Evolutionary conservation across 2,329 filamentous ascomycete species (phyloP), one percentile per base, ranked within the genome.

Genomic region (Penicillium fuscoglaucum): DNA sequence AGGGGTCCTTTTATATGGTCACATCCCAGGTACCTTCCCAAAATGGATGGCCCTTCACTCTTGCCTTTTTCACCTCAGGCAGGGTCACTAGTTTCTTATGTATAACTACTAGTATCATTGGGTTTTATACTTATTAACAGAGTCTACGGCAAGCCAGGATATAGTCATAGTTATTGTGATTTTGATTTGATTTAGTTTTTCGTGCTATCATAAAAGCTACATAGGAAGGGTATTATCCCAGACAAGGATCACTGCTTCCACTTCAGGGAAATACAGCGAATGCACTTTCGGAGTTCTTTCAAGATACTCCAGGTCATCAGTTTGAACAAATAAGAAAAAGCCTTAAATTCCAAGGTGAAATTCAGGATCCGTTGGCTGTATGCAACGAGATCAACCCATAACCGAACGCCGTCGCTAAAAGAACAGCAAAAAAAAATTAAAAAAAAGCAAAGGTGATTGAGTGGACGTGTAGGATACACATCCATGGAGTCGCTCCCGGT

Each of bases 381-480:
- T 26, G 43, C 33, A 41, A 53, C 39, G 44, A 47, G 52, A 46
- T 48, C 29, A 52, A 60, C 41, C 49, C 39, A 57, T 41, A 60
- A 58, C 66, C 58, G 46, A 64, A 70, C 65, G 61, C 66, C 66
- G 17, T 64, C 66, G 66, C 66, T 68, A 54, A 60, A 63, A 60
- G 47, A 47, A 40, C 56, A 48, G 52, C 58, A 65, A 55, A 39
- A 62, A 40, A 44, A 54, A 57, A 21, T 31, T 33, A 29, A 54
- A 43, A 56, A 21, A 17, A 41, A 28, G 21, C 7, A 48, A 35
- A 33, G 29, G 26, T 26, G 19, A 26, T 26, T 12, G 31, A 4
- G 10, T 12, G 19, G 21, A 17, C 17, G 29, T 35, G 58, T 21
- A 45, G 37, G 29, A 39, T 21, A 17, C 17, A 35, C 33, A 21